A percentile compares a stretch with the other conserved stretches of the same genome.
These are phyloP conservation scores for Torrubiella hemipterigena DNA, from an alignment of 2,329 filamentous ascomycete genomes.

Conservation along the genomic window DNA sequence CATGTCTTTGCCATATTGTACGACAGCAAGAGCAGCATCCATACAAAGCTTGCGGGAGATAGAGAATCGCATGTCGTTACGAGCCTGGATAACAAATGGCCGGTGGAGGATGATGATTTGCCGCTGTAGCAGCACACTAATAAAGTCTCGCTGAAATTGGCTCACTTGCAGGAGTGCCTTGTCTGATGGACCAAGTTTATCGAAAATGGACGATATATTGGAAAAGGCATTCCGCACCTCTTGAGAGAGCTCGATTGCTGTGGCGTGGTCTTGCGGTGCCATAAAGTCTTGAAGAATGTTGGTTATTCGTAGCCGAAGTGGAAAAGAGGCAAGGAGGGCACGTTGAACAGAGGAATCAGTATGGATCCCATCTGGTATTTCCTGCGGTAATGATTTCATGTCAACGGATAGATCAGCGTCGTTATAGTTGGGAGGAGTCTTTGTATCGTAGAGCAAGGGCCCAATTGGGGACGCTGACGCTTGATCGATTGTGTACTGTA, in stretches of 20 bases:
- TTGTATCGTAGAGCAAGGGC: neutral
- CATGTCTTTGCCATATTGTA: slow-evolving; percentile 1
- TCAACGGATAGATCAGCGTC: no score
- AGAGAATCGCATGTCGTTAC: slow-evolving; percentile 1
- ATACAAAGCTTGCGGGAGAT: slow-evolving; percentile 2
- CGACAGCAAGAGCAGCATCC: slow-evolving; percentile 2
- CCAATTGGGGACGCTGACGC: neutral
- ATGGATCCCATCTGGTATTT: no score
- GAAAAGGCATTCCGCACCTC: no score
- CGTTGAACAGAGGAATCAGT: no score
- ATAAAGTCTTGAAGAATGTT: no score
- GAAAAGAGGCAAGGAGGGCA: no score
- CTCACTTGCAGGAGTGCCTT: neutral
- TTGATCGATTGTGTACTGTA: slow-evolving; percentile 1
- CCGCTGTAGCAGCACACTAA: slow-evolving; percentile 1
- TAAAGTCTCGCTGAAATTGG: slow-evolving; percentile 2
- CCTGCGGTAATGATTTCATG: no score
- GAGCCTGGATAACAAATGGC: slow-evolving; percentile 1
- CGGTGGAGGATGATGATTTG: slow-evolving; percentile 2
- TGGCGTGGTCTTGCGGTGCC: no score
- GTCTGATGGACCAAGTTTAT: neutral
- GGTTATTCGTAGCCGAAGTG: no score
- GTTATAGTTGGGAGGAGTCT: slow-evolving; percentile 2
- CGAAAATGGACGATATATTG: neutral
- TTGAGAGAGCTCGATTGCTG: no score